Evolutionary conservation across 768 basidiomycete genomes (phyloP).

Genomic region (Tulasnella sp.): DNA sequence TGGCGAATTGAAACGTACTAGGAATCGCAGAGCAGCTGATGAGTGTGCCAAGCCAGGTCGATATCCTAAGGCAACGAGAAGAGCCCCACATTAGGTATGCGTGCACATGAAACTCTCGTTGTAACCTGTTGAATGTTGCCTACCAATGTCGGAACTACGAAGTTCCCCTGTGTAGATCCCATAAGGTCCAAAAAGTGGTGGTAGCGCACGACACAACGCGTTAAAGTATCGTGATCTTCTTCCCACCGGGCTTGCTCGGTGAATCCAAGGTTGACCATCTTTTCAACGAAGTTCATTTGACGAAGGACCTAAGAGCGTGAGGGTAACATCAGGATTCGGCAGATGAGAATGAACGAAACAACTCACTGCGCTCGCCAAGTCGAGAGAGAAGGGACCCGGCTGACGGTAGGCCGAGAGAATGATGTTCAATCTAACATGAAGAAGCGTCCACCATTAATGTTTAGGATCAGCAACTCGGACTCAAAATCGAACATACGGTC

Average conservation of each 20-base stretch:
- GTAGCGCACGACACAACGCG: constrained; percentile 34
- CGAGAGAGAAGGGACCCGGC: too few relatives aligned
- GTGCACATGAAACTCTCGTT: too few relatives aligned
- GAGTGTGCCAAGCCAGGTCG: constrained; percentile 38
- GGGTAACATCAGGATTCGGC: too few relatives aligned
- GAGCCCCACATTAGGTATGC: neutral
- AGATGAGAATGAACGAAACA: neutral
- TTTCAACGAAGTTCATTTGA: constrained; percentile 35
- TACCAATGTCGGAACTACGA: constrained; percentile 37
- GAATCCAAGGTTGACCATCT: constrained; percentile 37
- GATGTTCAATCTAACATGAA: constrained; percentile 49
- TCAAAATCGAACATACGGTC: neutral
- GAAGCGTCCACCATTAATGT: constrained; percentile 41
- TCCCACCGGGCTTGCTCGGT: constrained; percentile 20
- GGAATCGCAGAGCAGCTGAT: constrained; percentile 34
- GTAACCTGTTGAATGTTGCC: too few relatives aligned
- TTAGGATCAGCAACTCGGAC: too few relatives aligned
- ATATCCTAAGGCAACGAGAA: constrained; percentile 19
- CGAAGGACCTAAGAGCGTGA: constrained; percentile 24
- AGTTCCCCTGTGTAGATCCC: constrained; percentile 27
- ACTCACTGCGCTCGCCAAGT: too few relatives aligned
- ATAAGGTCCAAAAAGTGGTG: constrained; percentile 38
- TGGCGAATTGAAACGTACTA: neutral
- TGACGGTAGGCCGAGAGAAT: too few relatives aligned
- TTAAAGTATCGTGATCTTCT: constrained; percentile 13